These are phyloP conservation scores for Fusarium austroafricanum DNA, from an alignment of 2,329 filamentous ascomycete species.

Conservation along the genomic window DNA sequence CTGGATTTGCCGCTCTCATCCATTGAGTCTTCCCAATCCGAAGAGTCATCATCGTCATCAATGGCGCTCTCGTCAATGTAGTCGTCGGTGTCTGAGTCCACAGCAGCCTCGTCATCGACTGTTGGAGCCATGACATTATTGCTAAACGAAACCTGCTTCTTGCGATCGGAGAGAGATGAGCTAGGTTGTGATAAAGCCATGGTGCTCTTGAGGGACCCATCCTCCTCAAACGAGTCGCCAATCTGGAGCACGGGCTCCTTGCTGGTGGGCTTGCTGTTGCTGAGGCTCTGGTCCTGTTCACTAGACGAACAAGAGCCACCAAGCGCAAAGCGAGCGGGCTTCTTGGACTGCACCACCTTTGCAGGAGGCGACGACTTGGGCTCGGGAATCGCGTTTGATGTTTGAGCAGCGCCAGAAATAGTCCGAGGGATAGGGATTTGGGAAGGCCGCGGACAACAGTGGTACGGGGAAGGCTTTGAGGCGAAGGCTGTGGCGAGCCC, in stretches of 20 bases:
- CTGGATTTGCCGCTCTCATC: conserved; percentile 87
- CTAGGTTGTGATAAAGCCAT: conserved; percentile 59
- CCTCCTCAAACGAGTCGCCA: conserved; percentile 76
- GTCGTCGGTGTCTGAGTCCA: conserved; percentile 72
- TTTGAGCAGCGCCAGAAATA: conserved; percentile 62
- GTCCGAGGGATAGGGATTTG: conserved; percentile 65
- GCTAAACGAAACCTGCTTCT: conserved; percentile 86
- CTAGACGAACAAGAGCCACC: conserved; percentile 84
- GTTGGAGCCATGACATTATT: conserved; percentile 77
- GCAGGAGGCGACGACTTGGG: conserved; percentile 66
- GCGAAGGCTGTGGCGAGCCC: conserved; percentile 44
- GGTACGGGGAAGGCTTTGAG: conserved; percentile 47
- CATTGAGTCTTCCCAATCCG: conserved; percentile 73
- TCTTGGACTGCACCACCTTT: conserved; percentile 76
- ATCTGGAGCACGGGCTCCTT: conserved; percentile 62
- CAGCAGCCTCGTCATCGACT: conserved; percentile 66
- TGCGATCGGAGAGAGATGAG: conserved; percentile 59
- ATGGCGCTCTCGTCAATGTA: conserved; percentile 87
- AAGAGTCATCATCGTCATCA: conserved; percentile 73
- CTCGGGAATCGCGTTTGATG: conserved; percentile 71
- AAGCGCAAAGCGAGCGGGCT: conserved; percentile 72
- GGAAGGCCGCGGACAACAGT: conserved; percentile 80
- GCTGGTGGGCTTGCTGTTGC: conserved; percentile 52
- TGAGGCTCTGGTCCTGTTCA: conserved; percentile 61
- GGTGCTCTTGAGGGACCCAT: conserved; percentile 75